These are phyloP conservation scores for Verticillium tricorpus DNA, from an alignment of 2,329 filamentous ascomycete species.

Conservation along the genomic window DNA sequence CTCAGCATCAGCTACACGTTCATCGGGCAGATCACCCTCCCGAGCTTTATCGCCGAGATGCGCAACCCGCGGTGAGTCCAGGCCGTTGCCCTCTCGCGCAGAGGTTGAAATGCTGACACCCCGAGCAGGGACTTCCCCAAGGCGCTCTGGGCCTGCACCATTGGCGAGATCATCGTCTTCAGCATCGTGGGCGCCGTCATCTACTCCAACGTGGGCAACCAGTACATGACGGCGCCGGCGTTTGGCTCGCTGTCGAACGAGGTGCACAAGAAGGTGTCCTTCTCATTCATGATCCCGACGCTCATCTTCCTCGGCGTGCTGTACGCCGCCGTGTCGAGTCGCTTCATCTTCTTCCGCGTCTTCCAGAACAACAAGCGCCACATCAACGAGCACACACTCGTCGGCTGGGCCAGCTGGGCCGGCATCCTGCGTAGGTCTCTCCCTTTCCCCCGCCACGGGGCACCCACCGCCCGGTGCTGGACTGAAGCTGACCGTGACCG, in stretches of 20 bases:
- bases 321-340: conserved; percentile 84
- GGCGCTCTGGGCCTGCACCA: conserved; percentile 84
- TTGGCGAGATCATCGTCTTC: conserved; percentile 83
- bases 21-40: conserved; percentile 90
- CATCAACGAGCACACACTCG: conserved; percentile 72
- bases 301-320: conserved; percentile 88
- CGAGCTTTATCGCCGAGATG: conserved; percentile 96
- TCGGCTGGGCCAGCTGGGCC: conserved; percentile 78
- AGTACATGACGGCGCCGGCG: conserved; percentile 83
- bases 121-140: conserved; percentile 75
- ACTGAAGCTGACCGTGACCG: neutral
- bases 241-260: conserved; percentile 77
- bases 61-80: conserved; percentile 46
- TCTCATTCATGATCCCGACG: conserved; percentile 94
- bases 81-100: neutral
- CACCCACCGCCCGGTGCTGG: neutral
- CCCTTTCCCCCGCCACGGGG: neutral
- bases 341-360: conserved; percentile 87
- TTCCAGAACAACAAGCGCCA: conserved; percentile 72
- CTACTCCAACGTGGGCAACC: conserved; percentile 83
- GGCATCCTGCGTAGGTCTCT: conserved; percentile 57
- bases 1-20: conserved; percentile 96
- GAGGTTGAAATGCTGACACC: neutral
- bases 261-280: conserved; percentile 76
- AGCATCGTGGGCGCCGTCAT: conserved; percentile 75